A percentile compares a stretch with the other conserved stretches of the same genome.
These are phyloP conservation scores for Spiromastix sp. DNA, from an alignment of 2,329 filamentous ascomycete species.

Conservation along the genomic window DNA sequence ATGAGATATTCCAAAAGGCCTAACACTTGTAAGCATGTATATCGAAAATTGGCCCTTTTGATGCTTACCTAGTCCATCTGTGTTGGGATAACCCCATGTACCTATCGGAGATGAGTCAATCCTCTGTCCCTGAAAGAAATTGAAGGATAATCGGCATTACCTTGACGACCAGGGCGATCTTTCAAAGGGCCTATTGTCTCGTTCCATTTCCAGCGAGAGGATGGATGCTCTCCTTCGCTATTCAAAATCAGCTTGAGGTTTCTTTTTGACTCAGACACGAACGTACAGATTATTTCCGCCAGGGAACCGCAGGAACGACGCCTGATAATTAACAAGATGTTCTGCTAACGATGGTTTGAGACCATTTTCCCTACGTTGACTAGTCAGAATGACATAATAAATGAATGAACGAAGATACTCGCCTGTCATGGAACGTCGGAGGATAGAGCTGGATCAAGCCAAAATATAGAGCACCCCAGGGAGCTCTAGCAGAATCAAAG, in stretches of 20 bases:
- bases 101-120: background rate
- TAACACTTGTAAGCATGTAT: constrained; percentile 1
- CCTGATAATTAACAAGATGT: constrained; percentile 42
- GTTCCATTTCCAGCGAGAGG: constrained; percentile 31
- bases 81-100: constrained; percentile 52
- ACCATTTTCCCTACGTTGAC: constrained; percentile 37
- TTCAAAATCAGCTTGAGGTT: constrained; percentile 4
- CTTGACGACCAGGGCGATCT: constrained; percentile 43
- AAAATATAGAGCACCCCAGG: constrained; percentile 41
- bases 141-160: constrained; percentile 11
- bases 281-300: constrained; percentile 53
- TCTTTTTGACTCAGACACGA: background rate
- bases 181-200: constrained; percentile 31
- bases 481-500: constrained; percentile 37
- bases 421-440: constrained; percentile 45
- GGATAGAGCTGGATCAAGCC: constrained; percentile 52
- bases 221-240: constrained; percentile 19
- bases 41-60: background rate
- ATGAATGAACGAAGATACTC: constrained; percentile 14
- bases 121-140: background rate
- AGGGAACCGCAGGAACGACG: constrained; percentile 53
- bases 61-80: constrained; percentile 45
- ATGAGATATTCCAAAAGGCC: constrained; percentile 49
- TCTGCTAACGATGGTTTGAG: constrained; percentile 46
- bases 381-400: constrained; percentile 12